phyloP scores from a whole-genome alignment of 495 filamentous ascomycete genomes.

The Evansstolkia leycettana region DNA sequence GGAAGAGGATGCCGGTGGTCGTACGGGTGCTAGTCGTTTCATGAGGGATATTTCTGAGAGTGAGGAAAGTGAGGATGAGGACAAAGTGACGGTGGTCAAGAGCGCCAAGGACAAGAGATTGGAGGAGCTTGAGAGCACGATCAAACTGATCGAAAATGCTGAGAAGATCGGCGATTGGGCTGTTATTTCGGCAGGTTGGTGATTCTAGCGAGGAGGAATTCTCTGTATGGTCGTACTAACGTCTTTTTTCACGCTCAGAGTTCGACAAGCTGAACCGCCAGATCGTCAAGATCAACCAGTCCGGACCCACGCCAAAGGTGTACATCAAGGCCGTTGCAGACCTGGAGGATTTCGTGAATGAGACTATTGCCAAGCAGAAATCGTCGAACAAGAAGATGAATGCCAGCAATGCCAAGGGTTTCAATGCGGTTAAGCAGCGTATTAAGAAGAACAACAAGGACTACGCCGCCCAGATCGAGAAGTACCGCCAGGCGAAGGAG shows the following conservation, averaged over 20 bases:
- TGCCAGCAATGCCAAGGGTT: conserved; percentile 79
- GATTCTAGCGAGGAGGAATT: neutral
- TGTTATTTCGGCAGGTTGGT: conserved; percentile 73
- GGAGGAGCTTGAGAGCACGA: conserved; percentile 83
- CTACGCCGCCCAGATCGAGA: conserved; percentile 74
- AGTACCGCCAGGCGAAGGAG: conserved; percentile 73
- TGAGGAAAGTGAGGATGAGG: conserved; percentile 76
- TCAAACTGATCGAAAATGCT: conserved; percentile 86
- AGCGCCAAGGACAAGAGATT: conserved; percentile 95
- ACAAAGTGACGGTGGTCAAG: conserved; percentile 72
- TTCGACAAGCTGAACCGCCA: conserved; percentile 97
- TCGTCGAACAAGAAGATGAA: conserved; percentile 98
- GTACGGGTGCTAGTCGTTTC: conserved; percentile 65
- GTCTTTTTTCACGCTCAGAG: conserved; percentile 42
- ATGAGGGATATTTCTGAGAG: conserved; percentile 64
- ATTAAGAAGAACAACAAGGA: conserved; percentile 98
- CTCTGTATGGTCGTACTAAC: conserved; percentile 7
- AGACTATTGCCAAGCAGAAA: conserved; percentile 89
- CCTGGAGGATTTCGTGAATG: conserved; percentile 90
- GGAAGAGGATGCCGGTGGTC: conserved; percentile 49
- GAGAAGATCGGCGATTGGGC: conserved; percentile 97
- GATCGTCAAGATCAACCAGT: conserved; percentile 63
- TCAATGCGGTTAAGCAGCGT: conserved; percentile 93
- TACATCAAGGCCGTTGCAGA: conserved; percentile 91
- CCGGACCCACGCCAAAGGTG: conserved; percentile 67